These are phyloP conservation scores for Trichoderma orchidacearum DNA, from an alignment of 495 filamentous ascomycete genomes.

Conservation along the genomic window DNA sequence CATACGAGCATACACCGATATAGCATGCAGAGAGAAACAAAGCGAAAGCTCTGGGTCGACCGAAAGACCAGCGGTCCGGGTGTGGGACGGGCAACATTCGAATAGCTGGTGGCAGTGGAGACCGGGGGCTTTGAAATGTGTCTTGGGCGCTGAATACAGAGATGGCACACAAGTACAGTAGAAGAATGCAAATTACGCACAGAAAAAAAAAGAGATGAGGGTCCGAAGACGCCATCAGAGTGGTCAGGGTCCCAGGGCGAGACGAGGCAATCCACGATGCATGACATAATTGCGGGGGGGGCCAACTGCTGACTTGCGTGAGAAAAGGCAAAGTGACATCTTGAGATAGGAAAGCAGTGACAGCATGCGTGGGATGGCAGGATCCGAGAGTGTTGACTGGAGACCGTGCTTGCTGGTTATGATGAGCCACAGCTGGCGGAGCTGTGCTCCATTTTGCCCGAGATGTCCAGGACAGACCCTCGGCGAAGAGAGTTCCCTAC, in stretches of 20 bases:
- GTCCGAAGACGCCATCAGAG: neutral
- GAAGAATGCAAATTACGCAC: neutral
- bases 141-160: neutral
- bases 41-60: neutral
- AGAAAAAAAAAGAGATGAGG: neutral
- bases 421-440: neutral
- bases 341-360: neutral
- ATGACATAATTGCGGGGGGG: slow-evolving; percentile 1
- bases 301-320: neutral
- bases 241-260: neutral
- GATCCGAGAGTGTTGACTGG: neutral
- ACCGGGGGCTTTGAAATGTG: neutral
- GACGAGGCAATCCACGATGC: neutral
- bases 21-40: neutral
- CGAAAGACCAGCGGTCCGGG: neutral
- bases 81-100: neutral
- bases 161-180: neutral
- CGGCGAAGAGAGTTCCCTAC: neutral
- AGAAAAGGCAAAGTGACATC: neutral
- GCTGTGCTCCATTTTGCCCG: neutral
- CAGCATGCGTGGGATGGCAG: neutral
- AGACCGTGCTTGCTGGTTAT: neutral
- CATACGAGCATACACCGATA: slow-evolving; percentile 1
- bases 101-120: neutral
- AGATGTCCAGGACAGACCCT: neutral